Evolutionary conservation across 192 early-diverging fungal genomes (phyloP).

Genomic region (Cladochytrium replicatum): DNA sequence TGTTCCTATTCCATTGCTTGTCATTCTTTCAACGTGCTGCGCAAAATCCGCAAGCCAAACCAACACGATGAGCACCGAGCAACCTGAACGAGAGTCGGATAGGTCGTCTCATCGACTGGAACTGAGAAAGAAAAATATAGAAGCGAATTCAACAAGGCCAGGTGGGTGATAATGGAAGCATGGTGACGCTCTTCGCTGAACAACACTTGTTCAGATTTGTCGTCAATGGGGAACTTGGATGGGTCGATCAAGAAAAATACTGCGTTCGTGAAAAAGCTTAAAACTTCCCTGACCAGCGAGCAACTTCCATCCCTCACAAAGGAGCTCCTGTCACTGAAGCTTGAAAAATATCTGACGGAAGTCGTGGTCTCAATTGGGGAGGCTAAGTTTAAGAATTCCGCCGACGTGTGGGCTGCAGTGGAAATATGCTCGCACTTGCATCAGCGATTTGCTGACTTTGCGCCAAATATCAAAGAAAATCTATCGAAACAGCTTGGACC

Average conservation of each 20-base stretch:
- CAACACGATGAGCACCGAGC: too few species aligned
- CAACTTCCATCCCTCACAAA: constrained; percentile 47
- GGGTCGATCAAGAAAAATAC: constrained; percentile 98
- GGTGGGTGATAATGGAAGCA: too few species aligned
- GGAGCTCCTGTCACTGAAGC: constrained; percentile 68
- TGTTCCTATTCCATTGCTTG: too few species aligned
- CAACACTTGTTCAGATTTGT: constrained; percentile 13
- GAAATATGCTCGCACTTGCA: constrained; percentile 77
- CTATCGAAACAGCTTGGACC: constrained; percentile 59
- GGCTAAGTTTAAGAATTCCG: constrained; percentile 57
- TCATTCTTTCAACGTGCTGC: too few species aligned
- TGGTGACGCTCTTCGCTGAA: too few species aligned
- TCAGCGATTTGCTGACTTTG: constrained; percentile 82
- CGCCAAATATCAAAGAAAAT: constrained; percentile 49
- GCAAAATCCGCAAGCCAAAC: too few species aligned
- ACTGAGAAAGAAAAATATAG: too few species aligned
- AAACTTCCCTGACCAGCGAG: constrained; percentile 54
- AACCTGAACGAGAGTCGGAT: too few species aligned
- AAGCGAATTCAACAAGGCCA: too few species aligned
- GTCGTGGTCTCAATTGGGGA: constrained; percentile 76
- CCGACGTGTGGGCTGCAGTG: constrained; percentile 71
- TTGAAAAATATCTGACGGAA: constrained; percentile 97
- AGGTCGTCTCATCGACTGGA: too few species aligned
- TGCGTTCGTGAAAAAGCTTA: constrained; percentile 86
- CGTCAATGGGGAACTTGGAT: constrained; percentile 52